phyloP scores from a whole-genome alignment of 2,329 filamentous ascomycete genomes.

The Emergomyces pasteurianus region DNA sequence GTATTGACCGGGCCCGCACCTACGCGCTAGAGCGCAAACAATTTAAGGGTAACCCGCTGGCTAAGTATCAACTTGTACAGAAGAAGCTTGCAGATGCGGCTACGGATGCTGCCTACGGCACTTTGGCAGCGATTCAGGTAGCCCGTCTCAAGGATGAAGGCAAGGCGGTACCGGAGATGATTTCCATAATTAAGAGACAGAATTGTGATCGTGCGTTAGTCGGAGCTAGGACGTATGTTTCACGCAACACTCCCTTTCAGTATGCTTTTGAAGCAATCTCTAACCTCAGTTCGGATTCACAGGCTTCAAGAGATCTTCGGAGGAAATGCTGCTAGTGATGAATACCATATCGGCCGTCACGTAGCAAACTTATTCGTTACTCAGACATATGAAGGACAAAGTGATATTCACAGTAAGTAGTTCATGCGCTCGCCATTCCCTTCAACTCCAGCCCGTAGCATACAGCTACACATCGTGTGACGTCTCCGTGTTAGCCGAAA shows the following conservation, averaged over 20 bases:
- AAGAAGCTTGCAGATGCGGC: slow-evolving; percentile 92
- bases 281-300: neutral
- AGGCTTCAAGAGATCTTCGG: slow-evolving; percentile 91
- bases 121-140: slow-evolving; percentile 81
- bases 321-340: slow-evolving; percentile 94
- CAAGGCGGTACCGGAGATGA: slow-evolving; percentile 86
- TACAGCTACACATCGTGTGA: slow-evolving; percentile 16
- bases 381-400: slow-evolving; percentile 96
- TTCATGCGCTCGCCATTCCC: neutral
- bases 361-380: slow-evolving; percentile 95
- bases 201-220: slow-evolving; percentile 85
- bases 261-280: neutral
- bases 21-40: slow-evolving; percentile 92
- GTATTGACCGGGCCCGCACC: slow-evolving; percentile 62
- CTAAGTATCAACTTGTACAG: slow-evolving; percentile 92
- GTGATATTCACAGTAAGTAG: slow-evolving; percentile 83
- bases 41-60: slow-evolving; percentile 90
- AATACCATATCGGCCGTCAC: slow-evolving; percentile 89
- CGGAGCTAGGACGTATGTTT: slow-evolving; percentile 54
- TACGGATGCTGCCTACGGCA: slow-evolving; percentile 83
- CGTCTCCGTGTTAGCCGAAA: slow-evolving; percentile 31
- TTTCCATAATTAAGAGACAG: slow-evolving; percentile 90
- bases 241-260: neutral
- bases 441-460: slow-evolving; percentile 1
- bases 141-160: slow-evolving; percentile 87